phyloP scores from a whole-genome alignment of 2,329 filamentous ascomycete genomes.

The Claviceps sp. region DNA sequence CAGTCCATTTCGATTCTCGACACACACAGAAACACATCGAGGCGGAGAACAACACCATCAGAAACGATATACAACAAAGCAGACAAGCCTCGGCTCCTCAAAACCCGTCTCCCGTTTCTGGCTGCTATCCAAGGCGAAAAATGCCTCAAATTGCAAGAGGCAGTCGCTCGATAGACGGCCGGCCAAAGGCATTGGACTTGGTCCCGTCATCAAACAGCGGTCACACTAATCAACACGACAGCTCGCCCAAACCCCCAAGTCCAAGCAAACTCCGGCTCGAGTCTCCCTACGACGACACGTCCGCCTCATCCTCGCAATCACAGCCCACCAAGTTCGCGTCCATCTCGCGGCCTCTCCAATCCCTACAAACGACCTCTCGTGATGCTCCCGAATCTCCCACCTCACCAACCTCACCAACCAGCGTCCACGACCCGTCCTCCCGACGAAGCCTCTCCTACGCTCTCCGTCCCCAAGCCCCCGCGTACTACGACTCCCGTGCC shows the following conservation, averaged over 20 bases:
- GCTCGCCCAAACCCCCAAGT: neutral
- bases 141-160: constrained; percentile 20
- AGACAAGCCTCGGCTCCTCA: too few species aligned
- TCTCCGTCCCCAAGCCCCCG: constrained; percentile 19
- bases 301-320: constrained; percentile 1
- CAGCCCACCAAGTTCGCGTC: neutral
- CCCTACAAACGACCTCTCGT: neutral
- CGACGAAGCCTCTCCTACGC: constrained; percentile 23
- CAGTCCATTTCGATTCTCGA: too few species aligned
- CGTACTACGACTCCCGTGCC: constrained; percentile 27
- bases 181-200: neutral
- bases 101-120: too few species aligned
- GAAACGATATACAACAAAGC: too few species aligned
- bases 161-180: constrained; percentile 11
- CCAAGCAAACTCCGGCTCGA: neutral
- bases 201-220: neutral
- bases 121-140: neutral
- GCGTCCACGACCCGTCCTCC: constrained; percentile 1
- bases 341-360: neutral
- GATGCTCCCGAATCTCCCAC: neutral
- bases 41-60: too few species aligned
- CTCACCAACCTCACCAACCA: neutral
- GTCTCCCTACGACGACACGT: neutral
- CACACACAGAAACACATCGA: too few species aligned
- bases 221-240: neutral